Percentiles rank a stretch among this genome's conserved stretches.
Evolutionary conservation across 1,284 basidiomycete genomes (phyloP).

Genomic region (Ustilago crameri): DNA sequence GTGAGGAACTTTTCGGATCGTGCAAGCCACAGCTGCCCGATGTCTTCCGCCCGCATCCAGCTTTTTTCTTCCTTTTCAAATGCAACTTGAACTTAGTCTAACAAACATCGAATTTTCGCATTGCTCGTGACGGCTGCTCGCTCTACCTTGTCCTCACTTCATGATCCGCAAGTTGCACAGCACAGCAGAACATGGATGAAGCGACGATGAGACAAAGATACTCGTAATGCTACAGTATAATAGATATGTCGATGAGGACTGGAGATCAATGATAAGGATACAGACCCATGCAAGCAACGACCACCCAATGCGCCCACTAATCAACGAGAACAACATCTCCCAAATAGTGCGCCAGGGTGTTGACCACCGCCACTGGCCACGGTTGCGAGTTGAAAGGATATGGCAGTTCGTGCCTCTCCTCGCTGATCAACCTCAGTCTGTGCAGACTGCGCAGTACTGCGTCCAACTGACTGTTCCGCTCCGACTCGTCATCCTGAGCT

Average conservation of each 20-base stretch:
- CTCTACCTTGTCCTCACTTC: no score
- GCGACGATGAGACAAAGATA: no score
- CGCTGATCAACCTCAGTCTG: constrained; percentile 29
- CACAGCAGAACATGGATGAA: no score
- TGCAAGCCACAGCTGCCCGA: background rate
- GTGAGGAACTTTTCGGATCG: no score
- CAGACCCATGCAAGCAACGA: background rate
- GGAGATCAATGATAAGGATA: background rate
- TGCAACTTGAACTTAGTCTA: no score
- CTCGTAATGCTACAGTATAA: no score
- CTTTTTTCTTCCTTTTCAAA: background rate
- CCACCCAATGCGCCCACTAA: no score
- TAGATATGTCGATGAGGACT: no score
- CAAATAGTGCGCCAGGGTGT: constrained; percentile 16
- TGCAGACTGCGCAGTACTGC: constrained; percentile 20
- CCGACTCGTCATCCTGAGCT: background rate
- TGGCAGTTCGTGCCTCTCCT: constrained; percentile 26
- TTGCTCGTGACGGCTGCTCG: no score
- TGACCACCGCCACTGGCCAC: constrained; percentile 28
- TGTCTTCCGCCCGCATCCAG: background rate
- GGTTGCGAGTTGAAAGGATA: constrained; percentile 15
- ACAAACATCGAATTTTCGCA: no score
- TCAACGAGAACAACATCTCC: constrained; percentile 4
- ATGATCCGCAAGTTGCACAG: no score
- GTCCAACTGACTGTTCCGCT: constrained; percentile 5